Conservation (phyloP, 2,329 filamentous ascomycete genomes). For the Colletotrichum noveboracense region DNA sequence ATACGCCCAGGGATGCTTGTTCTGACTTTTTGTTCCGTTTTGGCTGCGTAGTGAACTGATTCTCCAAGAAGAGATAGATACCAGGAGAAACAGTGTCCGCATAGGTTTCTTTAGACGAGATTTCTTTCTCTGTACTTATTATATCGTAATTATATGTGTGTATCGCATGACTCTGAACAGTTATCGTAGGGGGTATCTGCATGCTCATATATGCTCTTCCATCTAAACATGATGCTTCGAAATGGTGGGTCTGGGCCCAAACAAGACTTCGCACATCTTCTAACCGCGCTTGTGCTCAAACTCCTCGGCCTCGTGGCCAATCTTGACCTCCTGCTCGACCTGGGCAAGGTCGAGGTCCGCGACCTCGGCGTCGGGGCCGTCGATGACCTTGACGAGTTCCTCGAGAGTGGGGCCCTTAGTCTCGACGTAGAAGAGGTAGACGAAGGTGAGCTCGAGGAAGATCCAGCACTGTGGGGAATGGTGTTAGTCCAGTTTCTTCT, state of each 20-base stretch:
- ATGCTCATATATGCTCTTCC: conserved; percentile 1
- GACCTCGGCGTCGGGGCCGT: conserved; percentile 60
- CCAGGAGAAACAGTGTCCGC: background rate
- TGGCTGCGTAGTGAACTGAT: background rate
- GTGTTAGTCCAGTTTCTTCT: background rate
- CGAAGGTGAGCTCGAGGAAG: conserved; percentile 57
- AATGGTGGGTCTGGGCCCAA: background rate
- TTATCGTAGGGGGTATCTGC: conserved; percentile 7
- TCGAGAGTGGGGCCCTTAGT: conserved; percentile 69
- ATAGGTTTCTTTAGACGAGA: background rate
- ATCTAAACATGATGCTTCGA: background rate
- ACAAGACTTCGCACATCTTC: background rate
- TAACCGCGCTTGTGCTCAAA: conserved; percentile 18
- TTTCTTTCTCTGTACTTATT: background rate
- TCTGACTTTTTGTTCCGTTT: background rate
- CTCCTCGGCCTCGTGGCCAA: conserved; percentile 18
- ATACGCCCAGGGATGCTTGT: background rate
- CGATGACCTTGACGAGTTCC: conserved; percentile 71
- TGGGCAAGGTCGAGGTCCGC: conserved; percentile 49
- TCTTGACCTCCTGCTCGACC: conserved; percentile 46
- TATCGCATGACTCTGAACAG: background rate
- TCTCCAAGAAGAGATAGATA: background rate
- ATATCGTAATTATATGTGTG: background rate
- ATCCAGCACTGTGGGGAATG: conserved; percentile 45
- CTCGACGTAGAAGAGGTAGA: conserved; percentile 64